phyloP scores from a whole-genome alignment of 495 filamentous ascomycete genomes.

The Penicillium angulare region DNA sequence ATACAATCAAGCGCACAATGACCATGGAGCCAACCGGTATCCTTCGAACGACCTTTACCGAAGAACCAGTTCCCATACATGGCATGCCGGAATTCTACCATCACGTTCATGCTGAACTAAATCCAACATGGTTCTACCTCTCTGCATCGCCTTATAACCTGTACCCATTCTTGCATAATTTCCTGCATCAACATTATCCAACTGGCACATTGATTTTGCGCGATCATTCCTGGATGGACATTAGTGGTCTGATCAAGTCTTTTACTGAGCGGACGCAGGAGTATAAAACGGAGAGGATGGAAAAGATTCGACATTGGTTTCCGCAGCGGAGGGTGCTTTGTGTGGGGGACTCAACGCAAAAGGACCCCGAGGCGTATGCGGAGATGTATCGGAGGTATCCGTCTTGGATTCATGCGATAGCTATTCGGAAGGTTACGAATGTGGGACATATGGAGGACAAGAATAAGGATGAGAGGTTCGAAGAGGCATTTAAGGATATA shows the following conservation, averaged over 20 bases:
- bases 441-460: conserved; percentile 70
- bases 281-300: conserved; percentile 82
- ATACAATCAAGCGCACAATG: conserved; percentile 90
- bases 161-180: conserved; percentile 75
- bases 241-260: conserved; percentile 71
- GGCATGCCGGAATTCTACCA: conserved; percentile 86
- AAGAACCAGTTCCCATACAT: conserved; percentile 62
- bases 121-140: conserved; percentile 85
- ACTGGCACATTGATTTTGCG: conserved; percentile 80
- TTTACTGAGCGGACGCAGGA: conserved; percentile 79
- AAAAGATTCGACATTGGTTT: conserved; percentile 71
- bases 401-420: conserved; percentile 75
- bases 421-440: conserved; percentile 79
- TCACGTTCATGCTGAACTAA: conserved; percentile 55
- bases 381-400: conserved; percentile 63
- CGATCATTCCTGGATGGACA: conserved; percentile 83
- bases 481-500: conserved; percentile 76
- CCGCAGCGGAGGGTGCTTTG: conserved; percentile 76
- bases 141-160: conserved; percentile 94
- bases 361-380: conserved; percentile 87
- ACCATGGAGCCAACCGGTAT: conserved; percentile 78
- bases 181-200: conserved; percentile 68
- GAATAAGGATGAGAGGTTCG: conserved; percentile 72
- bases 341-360: conserved; percentile 89
- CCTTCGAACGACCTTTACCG: conserved; percentile 77